A percentile compares a stretch with the other conserved stretches of the same genome.
Evolutionary conservation across 2,329 filamentous ascomycete genomes (phyloP).

Genomic region (Basipetospora chlamydospora): DNA sequence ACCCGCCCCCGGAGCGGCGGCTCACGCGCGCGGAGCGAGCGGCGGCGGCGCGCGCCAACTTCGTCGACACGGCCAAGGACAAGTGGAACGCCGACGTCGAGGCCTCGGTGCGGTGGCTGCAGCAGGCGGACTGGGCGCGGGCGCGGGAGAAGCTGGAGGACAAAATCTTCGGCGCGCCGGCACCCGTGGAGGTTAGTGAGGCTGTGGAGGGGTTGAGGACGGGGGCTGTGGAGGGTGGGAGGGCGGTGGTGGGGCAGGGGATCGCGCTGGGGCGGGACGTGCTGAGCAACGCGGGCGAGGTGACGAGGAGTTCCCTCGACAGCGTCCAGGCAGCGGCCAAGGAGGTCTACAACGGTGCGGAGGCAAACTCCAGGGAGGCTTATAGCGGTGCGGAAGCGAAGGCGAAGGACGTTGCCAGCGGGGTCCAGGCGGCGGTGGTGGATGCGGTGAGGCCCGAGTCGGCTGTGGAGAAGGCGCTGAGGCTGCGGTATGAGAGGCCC

Average conservation of each 20-base stretch:
- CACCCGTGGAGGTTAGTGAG: too few relatives aligned
- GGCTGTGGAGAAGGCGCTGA: slow-evolving; percentile 33
- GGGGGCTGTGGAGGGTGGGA: slow-evolving; percentile 2
- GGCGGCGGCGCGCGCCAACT: slow-evolving; percentile 34
- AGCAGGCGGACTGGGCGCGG: slow-evolving; percentile 50
- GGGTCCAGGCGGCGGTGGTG: slow-evolving; percentile 16
- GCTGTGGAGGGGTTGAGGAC: too few relatives aligned
- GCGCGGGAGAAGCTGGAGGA: slow-evolving; percentile 45
- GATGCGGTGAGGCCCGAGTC: slow-evolving; percentile 15
- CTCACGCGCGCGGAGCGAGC: slow-evolving; percentile 36
- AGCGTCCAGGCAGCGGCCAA: too few relatives aligned
- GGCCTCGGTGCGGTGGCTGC: slow-evolving; percentile 48
- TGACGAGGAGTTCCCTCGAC: too few relatives aligned
- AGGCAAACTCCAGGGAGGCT: slow-evolving; percentile 23
- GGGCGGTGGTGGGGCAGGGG: background rate
- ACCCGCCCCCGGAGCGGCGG: slow-evolving; percentile 29
- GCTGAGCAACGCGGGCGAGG: slow-evolving; percentile 1
- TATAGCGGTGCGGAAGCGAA: too few relatives aligned
- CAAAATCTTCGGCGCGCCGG: slow-evolving; percentile 28
- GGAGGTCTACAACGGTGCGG: slow-evolving; percentile 22
- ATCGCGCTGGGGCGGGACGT: background rate
- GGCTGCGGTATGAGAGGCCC: slow-evolving; percentile 34
- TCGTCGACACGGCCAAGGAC: slow-evolving; percentile 57
- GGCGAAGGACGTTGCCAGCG: slow-evolving; percentile 23
- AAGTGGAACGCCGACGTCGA: slow-evolving; percentile 65